Evolutionary conservation across 352 stramenopile genomes (phyloP), one percentile per base, ranked within the genome.

Genomic region (Globisporangium paroecandrum): DNA sequence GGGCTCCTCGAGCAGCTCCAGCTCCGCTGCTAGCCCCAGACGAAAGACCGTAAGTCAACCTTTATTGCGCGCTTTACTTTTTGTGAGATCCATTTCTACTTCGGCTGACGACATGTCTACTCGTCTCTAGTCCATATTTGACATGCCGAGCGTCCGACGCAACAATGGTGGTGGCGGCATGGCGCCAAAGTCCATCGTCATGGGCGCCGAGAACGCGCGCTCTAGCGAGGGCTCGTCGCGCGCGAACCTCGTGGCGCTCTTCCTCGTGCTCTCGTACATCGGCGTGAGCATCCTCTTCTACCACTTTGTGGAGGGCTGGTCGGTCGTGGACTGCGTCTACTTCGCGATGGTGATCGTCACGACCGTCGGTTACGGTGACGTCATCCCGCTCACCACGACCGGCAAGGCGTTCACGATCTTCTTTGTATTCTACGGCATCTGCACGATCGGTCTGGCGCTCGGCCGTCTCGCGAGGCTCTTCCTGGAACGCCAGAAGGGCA

Each of bases 261-360:
- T 73, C 8, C 77, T 90, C 24, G 79, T 90, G 51, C 64, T 84
- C 7, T 87, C 82, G 32, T 90, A 90, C 55, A 64, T 90, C 18
- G 77, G 41, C 3, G 80, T 85, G 34, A 76, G 71, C 64, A 81
- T 89, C 38, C 46, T 89, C 4, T 82, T 85, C 5, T 90, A 82
- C 54, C 77, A 89, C 69, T 85, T 72, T 57, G 64, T 85, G 20
- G 82, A 90, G 61, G 32, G 75, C 9, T 90, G 82, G 82, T 74
- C 69, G 0, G 66, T 89, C 18, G 68, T 97, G 0, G 93, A 98
- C 75, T 87, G 84, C 36, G 70, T 98, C 25, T 98, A 98, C 69
- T 98, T 95, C 76, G 80, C 83, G 34, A 91, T 97, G 72, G 91
- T 97, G 9, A 97, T 95, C 47, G 77, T 98, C n/a, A 98, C 93